These are phyloP conservation scores for Phytophthora multivora DNA, from an alignment of 352 stramenopile species.

Conservation along the genomic window DNA sequence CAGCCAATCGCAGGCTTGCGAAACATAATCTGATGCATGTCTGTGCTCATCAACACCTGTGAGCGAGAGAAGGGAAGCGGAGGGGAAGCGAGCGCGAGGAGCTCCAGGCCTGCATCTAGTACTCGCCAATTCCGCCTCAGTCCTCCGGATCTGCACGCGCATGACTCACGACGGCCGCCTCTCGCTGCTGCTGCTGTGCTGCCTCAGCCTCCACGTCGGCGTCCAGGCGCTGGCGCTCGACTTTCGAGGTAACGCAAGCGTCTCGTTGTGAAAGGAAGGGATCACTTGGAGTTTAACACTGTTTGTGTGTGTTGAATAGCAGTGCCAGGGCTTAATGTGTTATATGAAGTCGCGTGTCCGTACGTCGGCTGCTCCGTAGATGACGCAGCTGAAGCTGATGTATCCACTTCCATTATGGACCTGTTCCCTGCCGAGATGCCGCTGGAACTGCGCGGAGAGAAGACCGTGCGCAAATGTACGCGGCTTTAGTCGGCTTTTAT, in stretches of 20 bases:
- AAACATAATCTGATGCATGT: slow-evolving; percentile 16
- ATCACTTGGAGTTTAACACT: slow-evolving; percentile 11
- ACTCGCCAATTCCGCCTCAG: slow-evolving; percentile 8
- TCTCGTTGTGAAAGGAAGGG: slow-evolving; percentile 12
- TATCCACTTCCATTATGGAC: slow-evolving; percentile 1
- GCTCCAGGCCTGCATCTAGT: not conserved
- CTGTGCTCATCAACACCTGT: slow-evolving; percentile 18
- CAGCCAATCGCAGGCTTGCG: slow-evolving; percentile 6
- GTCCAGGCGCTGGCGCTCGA: slow-evolving; percentile 19
- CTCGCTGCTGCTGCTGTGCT: slow-evolving; percentile 14
- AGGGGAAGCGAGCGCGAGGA: slow-evolving; percentile 10
- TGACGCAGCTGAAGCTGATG: slow-evolving; percentile 1
- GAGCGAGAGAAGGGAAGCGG: slow-evolving; percentile 16
- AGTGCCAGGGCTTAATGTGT: slow-evolving; percentile 13
- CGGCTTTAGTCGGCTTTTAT: not conserved
- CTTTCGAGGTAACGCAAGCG: slow-evolving; percentile 17
- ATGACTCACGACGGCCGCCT: slow-evolving; percentile 13
- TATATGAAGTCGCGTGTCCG: slow-evolving; percentile 16
- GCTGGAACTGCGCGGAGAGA: slow-evolving; percentile 27
- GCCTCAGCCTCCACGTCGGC: slow-evolving; percentile 12
- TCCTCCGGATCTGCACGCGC: not conserved
- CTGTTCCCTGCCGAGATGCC: slow-evolving; percentile 36
- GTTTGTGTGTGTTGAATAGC: not conserved
- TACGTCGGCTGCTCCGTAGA: slow-evolving; percentile 11
- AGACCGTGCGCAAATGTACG: slow-evolving; percentile 34